These are phyloP conservation scores for Eragrostis curvula DNA, from an alignment of 176 grass and related monocot species.

Conservation along the genomic window DNA sequence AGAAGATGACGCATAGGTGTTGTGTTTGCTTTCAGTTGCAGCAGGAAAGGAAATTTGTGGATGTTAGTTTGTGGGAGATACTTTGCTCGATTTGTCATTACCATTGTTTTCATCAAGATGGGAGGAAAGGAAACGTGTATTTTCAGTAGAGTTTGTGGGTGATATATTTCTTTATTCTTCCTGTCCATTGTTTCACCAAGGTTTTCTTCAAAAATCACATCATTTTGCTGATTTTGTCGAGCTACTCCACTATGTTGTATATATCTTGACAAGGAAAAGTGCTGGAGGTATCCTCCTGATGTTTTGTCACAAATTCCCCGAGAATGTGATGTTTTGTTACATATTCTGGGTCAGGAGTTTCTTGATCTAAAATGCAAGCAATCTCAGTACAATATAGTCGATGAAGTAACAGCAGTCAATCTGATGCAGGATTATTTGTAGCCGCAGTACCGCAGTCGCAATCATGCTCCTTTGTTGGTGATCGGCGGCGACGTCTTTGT, in stretches of 20 bases:
- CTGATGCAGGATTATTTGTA: no score
- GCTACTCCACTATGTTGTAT: not conserved
- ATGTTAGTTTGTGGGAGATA: not conserved
- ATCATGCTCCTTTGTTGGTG: no score
- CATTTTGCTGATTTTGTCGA: not conserved
- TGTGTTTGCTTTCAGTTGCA: slow-evolving; percentile 6
- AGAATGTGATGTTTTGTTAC: not conserved
- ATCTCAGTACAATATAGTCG: no score
- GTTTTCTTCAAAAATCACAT: not conserved
- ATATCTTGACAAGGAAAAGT: not conserved
- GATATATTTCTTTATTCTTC: not conserved
- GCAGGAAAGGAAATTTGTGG: not conserved
- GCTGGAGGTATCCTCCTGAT: not conserved
- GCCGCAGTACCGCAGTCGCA: no score
- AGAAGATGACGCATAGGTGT: not conserved
- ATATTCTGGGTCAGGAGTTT: no score
- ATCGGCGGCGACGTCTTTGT: no score
- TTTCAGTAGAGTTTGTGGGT: not conserved
- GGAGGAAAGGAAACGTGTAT: not conserved
- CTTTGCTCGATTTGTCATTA: not conserved
- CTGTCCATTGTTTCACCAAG: not conserved
- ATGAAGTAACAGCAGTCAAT: no score
- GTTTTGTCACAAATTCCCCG: not conserved
- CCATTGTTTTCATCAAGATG: not conserved
- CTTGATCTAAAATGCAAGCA: no score